A percentile compares a stretch with the other conserved stretches of the same genome.
phyloP scores from a whole-genome alignment of 148 eudicot species.

The Hydrangea macrophylla region DNA sequence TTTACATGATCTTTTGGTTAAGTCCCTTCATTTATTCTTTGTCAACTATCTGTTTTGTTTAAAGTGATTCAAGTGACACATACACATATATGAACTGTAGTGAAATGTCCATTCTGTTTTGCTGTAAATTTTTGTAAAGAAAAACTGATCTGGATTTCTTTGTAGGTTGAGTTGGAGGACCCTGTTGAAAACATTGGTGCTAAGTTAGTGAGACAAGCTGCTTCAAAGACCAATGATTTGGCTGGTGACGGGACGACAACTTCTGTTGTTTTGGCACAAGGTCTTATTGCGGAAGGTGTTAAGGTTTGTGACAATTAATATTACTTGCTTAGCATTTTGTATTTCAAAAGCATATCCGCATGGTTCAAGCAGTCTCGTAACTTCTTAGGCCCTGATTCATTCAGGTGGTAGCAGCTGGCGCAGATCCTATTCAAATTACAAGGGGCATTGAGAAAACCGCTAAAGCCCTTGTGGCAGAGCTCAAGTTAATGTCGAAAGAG shows the following conservation, averaged over 20 bases:
- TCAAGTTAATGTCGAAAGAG: conserved; percentile 64
- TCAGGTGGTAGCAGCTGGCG: conserved; percentile 79
- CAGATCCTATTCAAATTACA: conserved; percentile 73
- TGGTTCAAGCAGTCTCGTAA: conserved; percentile 8
- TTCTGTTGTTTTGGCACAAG: conserved; percentile 57
- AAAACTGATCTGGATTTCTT: background rate
- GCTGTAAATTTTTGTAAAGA: background rate
- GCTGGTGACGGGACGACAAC: conserved; percentile 61
- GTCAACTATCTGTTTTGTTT: background rate
- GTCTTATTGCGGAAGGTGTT: conserved; percentile 69
- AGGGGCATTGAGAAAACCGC: conserved; percentile 70
- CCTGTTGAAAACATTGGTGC: conserved; percentile 64
- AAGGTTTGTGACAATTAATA: conserved; percentile 35
- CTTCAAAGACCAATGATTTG: conserved; percentile 56
- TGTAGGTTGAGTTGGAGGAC: conserved; percentile 53
- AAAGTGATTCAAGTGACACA: background rate
- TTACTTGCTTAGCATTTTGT: background rate
- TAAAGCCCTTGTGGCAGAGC: conserved; percentile 62
- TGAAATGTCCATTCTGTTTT: background rate
- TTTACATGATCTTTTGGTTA: background rate
- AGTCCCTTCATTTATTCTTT: background rate
- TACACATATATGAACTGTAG: background rate
- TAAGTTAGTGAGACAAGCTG: conserved; percentile 53
- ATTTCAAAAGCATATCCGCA: background rate
- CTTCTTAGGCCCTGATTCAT: conserved; percentile 3